These are phyloP conservation scores for Ceratocystis diversiconidia DNA, from an alignment of 2,329 filamentous ascomycete genomes.

Conservation along the genomic window DNA sequence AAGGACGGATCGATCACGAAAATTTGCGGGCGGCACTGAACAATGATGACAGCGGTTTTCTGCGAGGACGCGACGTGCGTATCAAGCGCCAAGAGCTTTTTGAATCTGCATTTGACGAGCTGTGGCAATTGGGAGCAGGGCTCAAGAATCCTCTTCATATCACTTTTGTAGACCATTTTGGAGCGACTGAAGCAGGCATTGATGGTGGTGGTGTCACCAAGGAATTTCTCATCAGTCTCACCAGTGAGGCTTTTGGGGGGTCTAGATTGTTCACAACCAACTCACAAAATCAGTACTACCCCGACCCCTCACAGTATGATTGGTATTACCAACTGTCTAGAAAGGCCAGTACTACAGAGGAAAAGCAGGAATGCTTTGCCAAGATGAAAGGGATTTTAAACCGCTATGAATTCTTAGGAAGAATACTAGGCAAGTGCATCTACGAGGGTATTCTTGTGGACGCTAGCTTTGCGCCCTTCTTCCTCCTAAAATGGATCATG, in stretches of 20 bases:
- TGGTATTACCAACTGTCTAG: constrained; percentile 47
- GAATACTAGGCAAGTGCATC: constrained; percentile 87
- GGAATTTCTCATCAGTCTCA: constrained; percentile 84
- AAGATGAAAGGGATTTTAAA: constrained; percentile 40
- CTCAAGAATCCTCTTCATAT: constrained; percentile 95
- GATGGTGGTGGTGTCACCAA: constrained; percentile 96
- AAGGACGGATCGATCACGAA: constrained; percentile 31
- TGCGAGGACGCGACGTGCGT: constrained; percentile 51
- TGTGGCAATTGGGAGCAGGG: constrained; percentile 65
- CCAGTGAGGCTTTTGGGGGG: constrained; percentile 63
- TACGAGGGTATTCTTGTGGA: constrained; percentile 95
- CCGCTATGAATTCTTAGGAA: constrained; percentile 80
- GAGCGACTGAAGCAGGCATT: constrained; percentile 76
- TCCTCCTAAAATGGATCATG: constrained; percentile 79
- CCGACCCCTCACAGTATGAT: constrained; percentile 67
- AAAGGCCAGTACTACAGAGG: neutral
- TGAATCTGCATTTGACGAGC: constrained; percentile 70
- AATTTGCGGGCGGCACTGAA: constrained; percentile 20
- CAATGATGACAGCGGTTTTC: constrained; percentile 5
- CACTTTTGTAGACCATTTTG: constrained; percentile 86
- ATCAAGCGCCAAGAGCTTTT: constrained; percentile 71
- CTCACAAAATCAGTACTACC: constrained; percentile 61
- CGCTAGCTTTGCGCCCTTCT: constrained; percentile 86
- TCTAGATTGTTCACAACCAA: constrained; percentile 66
- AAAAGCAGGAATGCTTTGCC: neutral